Base-by-base conservation (phyloP, 345 rosid species). In the Hibiscus syriacus region DNA sequence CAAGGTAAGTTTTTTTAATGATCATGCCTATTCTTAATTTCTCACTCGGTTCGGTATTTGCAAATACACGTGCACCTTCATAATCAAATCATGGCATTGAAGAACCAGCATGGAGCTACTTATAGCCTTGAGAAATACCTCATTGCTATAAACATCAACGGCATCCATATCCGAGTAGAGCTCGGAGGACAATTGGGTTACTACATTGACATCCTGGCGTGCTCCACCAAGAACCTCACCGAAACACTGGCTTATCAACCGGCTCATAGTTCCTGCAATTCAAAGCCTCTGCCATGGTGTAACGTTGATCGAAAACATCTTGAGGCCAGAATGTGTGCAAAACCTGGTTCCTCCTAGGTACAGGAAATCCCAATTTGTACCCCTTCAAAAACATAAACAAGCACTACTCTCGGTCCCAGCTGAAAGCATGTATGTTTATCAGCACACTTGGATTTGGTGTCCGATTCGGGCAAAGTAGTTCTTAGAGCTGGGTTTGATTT, bases 141-240 rank as follows among this genome's bases (percentile, higher is more conserved):
- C 55, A 84, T 91, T 50, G 53, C 80, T 34, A 84, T 93, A 79
- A 84, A 81, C 38, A 84, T 91, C 82, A 89, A 93, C 43, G 99
- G 97, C 10, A 80, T 86, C 34, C 73, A 83, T 65, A 73, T 91
- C 67, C 89, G 97, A 73, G 83, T 91, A 60, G 99, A 93, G 77
- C 92, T 91, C 69, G 97, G 97, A 57, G 97, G 96, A 74, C 97
- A 91, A 69, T 68, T 87, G 55, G 96, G 95, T 48, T 77, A 94
- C 75, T 85, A 87, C 82, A 78, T 94, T 63, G 96, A 91, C 77
- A 81, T 94, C 58, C 90, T 94, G 49, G 88, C 95, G 68, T 91
- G 96, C 76, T 94, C 97, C 64, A 87, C 90, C 49, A 86, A 86
- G 82, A 94, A 80, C 87, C 77, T 94, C 72, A 87, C 96, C 19